Conservation (phyloP, 73 alveolate species). For the Tetrahymena thermophila region DNA sequence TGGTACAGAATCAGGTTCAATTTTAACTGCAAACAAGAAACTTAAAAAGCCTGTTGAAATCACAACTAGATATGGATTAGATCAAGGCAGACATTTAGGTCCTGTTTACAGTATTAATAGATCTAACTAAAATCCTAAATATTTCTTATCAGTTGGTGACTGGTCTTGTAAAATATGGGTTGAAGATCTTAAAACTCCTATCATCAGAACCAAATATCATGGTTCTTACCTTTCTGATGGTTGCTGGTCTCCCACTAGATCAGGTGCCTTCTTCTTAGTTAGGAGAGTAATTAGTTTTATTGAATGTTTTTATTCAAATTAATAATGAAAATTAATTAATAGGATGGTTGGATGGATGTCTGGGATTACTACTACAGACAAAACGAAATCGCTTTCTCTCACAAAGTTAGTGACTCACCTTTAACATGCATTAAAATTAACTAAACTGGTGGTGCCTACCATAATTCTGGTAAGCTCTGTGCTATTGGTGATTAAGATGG, state of each 20-base stretch:
- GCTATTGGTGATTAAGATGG: constrained; percentile 94
- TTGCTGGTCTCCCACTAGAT: constrained; percentile 95
- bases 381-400: constrained; percentile 84
- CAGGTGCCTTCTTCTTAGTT: constrained; percentile 93
- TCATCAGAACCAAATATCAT: constrained; percentile 93
- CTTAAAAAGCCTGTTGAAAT: constrained; percentile 91
- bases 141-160: constrained; percentile 96
- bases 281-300: constrained; percentile 43
- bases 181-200: constrained; percentile 97
- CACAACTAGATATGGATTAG: constrained; percentile 84
- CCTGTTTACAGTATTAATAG: constrained; percentile 88
- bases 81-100: constrained; percentile 95
- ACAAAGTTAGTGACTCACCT: constrained; percentile 56
- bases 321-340: not conserved
- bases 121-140: constrained; percentile 88
- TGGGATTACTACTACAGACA: constrained; percentile 92
- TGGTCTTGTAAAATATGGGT: constrained; percentile 99
- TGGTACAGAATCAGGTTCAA: constrained; percentile 96
- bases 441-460: constrained; percentile 46
- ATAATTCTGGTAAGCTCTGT: constrained; percentile 54
- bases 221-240: constrained; percentile 93
- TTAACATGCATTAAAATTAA: constrained; percentile 47
- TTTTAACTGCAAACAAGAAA: constrained; percentile 87
- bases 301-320: not conserved
- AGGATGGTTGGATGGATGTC: constrained; percentile 88